A percentile compares a stretch with the other conserved stretches of the same genome.
Conservation (phyloP, 1,284 basidiomycete species). For the Rhizoctonia solani region DNA sequence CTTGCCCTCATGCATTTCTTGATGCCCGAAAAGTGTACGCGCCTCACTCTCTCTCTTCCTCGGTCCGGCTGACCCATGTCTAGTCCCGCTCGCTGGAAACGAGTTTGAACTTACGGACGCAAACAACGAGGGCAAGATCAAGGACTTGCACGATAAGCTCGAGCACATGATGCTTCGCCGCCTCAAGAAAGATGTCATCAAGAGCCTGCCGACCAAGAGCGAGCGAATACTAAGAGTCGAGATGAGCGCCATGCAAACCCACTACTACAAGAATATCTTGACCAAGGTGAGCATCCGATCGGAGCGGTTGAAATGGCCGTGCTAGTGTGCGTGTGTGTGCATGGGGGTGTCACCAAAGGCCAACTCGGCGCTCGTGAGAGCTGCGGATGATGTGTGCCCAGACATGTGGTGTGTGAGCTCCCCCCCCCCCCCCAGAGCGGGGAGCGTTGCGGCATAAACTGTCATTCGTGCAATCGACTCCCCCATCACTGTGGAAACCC, state of each 20-base stretch:
- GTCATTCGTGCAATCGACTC: too few relatives aligned
- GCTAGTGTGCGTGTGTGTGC: not conserved
- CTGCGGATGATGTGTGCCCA: not conserved
- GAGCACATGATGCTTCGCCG: slow-evolving; percentile 95
- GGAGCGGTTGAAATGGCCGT: not conserved
- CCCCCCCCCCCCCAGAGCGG: too few relatives aligned
- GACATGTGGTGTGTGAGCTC: not conserved
- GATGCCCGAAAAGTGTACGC: slow-evolving; percentile 94
- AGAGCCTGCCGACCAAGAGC: slow-evolving; percentile 95
- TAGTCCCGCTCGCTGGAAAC: slow-evolving; percentile 72
- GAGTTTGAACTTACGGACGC: slow-evolving; percentile 94
- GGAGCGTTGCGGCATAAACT: not conserved
- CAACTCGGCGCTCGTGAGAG: not conserved
- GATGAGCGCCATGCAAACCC: slow-evolving; percentile 96
- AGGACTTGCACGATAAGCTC: slow-evolving; percentile 91
- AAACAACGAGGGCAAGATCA: slow-evolving; percentile 94
- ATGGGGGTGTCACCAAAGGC: too few relatives aligned
- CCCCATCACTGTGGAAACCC: not conserved
- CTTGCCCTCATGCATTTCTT: slow-evolving; percentile 98
- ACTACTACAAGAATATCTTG: slow-evolving; percentile 99
- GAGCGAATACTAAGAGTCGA: slow-evolving; percentile 97
- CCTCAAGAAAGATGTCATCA: slow-evolving; percentile 96
- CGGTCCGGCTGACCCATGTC: slow-evolving; percentile 11
- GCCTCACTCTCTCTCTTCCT: not conserved
- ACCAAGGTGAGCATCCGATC: slow-evolving; percentile 67